Base-by-base conservation (phyloP, 2,329 filamentous ascomycete genomes). In the Penicillium crustosum region DNA sequence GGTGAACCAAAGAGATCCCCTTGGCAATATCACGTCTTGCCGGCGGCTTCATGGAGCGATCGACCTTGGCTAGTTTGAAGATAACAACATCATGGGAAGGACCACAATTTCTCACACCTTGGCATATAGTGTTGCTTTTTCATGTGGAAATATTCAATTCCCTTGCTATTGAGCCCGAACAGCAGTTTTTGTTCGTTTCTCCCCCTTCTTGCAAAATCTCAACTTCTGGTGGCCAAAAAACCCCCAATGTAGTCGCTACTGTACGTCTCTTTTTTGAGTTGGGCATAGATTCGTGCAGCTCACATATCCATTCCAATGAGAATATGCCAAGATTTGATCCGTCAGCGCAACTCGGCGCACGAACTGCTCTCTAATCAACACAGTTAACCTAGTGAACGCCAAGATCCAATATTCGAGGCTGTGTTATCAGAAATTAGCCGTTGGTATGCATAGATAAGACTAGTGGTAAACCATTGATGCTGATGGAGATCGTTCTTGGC, bases 401-500 rank as follows among this genome's bases (percentile, higher is more conserved):
- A 53, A 57, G 49, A 35, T 25, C 4, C 1, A 49, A 51, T 10
- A 53, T 55, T 45, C 53, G 58, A 54, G 62, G 62, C 62, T 64
- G 61, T 64, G 62, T 53, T n/a, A 29, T 56, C n/a, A 38, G 21
- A 48, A 48, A 4, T 35, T 25, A 21, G 21, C 13, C 49, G 35
- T 57, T 42, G 36, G 29, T n/a, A 33, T 33, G 19, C 44, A 48
- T 35, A 49, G 55, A 56, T 59, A 56, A 59, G 55, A 59, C 50
- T 56, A 54, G 45, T 48, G 41, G 58, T 43, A 44, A 60, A 55
- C 61, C 52, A 62, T 53, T 38, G 55, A 33, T 41, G 52, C 35
- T 38, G 50, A 41, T 23, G 52, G 52, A 47, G 60, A 62, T 64
- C 61, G 36, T 51, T 53, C 52, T 58, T 50, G 58, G 59, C 58